Evolutionary conservation across 176 grass and related monocot species (phyloP).

Genomic region (Ampelocalamus luodianensis): DNA sequence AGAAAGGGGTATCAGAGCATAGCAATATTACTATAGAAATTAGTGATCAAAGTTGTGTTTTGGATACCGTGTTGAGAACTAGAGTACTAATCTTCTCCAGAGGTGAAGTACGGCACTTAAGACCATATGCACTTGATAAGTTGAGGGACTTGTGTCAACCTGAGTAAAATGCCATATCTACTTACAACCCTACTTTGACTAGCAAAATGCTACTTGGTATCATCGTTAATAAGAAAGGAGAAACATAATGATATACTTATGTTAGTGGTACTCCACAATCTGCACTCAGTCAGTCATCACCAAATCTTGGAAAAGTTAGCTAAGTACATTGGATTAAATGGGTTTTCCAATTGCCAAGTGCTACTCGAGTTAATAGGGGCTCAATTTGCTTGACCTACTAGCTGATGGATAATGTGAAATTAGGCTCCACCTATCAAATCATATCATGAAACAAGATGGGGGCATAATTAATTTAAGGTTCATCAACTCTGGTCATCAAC

Average conservation of each 20-base stretch:
- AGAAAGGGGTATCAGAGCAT: too few species aligned
- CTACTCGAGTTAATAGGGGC: not conserved
- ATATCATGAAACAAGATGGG: constrained; percentile 30
- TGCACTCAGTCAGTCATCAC: not conserved
- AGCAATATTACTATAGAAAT: too few species aligned
- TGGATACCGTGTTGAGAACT: too few species aligned
- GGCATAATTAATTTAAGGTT: constrained; percentile 21
- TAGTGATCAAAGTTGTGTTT: too few species aligned
- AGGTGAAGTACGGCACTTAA: not conserved
- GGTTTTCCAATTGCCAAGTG: not conserved
- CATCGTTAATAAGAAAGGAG: not conserved
- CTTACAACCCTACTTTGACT: not conserved
- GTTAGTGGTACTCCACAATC: not conserved
- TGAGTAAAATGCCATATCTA: not conserved
- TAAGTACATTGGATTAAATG: not conserved
- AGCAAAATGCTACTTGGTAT: not conserved
- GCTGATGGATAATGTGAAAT: constrained; percentile 47
- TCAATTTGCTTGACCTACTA: constrained; percentile 36
- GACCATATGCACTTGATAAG: not conserved
- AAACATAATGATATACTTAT: not conserved
- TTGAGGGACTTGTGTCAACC: not conserved
- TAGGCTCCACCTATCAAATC: constrained; percentile 41
- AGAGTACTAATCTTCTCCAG: not conserved
- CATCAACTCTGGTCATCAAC: not conserved
- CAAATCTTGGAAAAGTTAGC: constrained; percentile 28